Evolutionary conservation across 352 stramenopile genomes (phyloP).

Genomic region (Pythium phragmitis): DNA sequence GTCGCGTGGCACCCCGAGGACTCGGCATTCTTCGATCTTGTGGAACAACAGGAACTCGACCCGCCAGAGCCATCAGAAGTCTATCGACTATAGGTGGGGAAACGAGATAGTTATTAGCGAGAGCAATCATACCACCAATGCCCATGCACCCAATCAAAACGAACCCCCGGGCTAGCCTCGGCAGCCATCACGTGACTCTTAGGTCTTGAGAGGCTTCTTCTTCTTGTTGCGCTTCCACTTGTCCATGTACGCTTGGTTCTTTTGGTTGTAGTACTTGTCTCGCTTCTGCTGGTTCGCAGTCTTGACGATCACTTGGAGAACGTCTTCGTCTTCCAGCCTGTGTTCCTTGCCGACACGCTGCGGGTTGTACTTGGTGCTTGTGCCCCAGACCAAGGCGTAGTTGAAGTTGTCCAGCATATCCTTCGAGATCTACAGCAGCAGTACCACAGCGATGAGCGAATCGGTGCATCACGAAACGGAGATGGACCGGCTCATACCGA

Average conservation of each 20-base stretch:
- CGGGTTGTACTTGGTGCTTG: slow-evolving; percentile 97
- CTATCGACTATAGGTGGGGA: slow-evolving; percentile 11
- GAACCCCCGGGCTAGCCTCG: background rate
- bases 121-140: background rate
- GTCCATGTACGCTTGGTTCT: slow-evolving; percentile 95
- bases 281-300: slow-evolving; percentile 98
- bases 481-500: slow-evolving; percentile 48
- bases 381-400: slow-evolving; percentile 98
- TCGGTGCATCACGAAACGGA: background rate
- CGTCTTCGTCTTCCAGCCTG: slow-evolving; percentile 96
- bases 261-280: slow-evolving; percentile 96
- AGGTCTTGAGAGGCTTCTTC: slow-evolving; percentile 93
- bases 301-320: slow-evolving; percentile 98
- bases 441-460: background rate
- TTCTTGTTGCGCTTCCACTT: slow-evolving; percentile 91
- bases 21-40: slow-evolving; percentile 40
- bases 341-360: slow-evolving; percentile 96
- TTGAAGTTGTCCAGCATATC: slow-evolving; percentile 96
- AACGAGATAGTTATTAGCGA: slow-evolving; percentile 4
- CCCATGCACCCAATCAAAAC: too few relatives aligned
- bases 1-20: slow-evolving; percentile 51
- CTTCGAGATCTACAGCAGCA: slow-evolving; percentile 74
- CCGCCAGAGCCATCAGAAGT: slow-evolving; percentile 12
- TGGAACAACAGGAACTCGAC: slow-evolving; percentile 26
- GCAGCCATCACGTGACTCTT: slow-evolving; percentile 9